phyloP scores from a whole-genome alignment of 805 yeast species.

The Teunomyces panamensis region DNA sequence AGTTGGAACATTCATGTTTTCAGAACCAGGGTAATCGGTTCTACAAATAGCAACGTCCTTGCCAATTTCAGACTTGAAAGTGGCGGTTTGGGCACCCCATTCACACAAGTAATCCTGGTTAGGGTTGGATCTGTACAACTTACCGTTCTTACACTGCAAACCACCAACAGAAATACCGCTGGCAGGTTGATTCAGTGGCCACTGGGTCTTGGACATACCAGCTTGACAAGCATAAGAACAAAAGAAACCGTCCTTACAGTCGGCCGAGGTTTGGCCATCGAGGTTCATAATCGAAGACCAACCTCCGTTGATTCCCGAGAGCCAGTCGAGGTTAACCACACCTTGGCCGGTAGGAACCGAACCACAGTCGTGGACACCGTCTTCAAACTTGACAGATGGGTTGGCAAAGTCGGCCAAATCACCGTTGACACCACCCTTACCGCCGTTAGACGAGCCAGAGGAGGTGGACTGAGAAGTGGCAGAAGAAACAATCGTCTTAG shows the following conservation, averaged over 20 bases:
- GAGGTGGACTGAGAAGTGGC: constrained; percentile 17
- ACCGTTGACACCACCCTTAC: constrained; percentile 36
- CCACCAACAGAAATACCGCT: constrained; percentile 75
- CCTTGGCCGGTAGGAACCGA: constrained; percentile 75
- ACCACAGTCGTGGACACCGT: constrained; percentile 68
- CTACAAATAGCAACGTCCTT: constrained; percentile 65
- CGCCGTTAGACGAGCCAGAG: constrained; percentile 27
- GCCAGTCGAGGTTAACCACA: constrained; percentile 58
- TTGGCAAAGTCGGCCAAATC: constrained; percentile 48
- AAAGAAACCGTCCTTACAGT: constrained; percentile 64
- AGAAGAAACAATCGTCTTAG: constrained; percentile 7
- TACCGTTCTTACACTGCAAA: constrained; percentile 58
- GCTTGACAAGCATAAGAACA: constrained; percentile 78
- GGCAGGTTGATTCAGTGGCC: constrained; percentile 67
- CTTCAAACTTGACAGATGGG: constrained; percentile 57
- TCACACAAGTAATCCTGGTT: constrained; percentile 55
- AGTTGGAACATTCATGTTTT: constrained; percentile 75
- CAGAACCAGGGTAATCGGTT: constrained; percentile 82
- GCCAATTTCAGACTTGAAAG: constrained; percentile 48
- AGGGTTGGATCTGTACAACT: constrained; percentile 58
- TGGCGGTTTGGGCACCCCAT: constrained; percentile 59
- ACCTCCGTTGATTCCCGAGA: constrained; percentile 35
- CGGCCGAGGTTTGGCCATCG: constrained; percentile 45
- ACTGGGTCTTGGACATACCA: constrained; percentile 80
- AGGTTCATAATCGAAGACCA: constrained; percentile 45